Base-by-base conservation (phyloP, 2,329 filamentous ascomycete genomes). In the Didymellaceae sp. region DNA sequence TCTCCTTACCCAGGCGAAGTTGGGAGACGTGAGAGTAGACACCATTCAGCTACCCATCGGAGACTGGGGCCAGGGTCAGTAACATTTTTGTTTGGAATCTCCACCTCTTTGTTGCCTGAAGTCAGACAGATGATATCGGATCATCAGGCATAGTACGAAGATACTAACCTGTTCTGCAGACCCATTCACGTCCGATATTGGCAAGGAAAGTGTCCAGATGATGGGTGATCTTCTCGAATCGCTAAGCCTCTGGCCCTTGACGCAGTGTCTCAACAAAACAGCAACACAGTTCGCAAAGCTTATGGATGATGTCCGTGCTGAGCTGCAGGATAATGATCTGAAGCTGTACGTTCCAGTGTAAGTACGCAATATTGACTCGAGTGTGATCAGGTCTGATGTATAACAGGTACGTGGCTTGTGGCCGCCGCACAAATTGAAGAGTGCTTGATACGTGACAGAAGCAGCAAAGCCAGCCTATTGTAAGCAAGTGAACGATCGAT, bases 331-430 rank as follows among this genome's bases (percentile, higher is more conserved):
- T 41, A 35, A 55, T 10, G 66, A 55, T 7, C 28, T 74, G 46
- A 71, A 68, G 40, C 53, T 74, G 3, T 74, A 74, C 45, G 65
- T 74, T 11, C 65, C 69, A 2, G 55, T 74, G 72, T 73, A 54
- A 67, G 70, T 61, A 20, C 13, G 25, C 11, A 3, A 17, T 11
- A 5, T 7, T 17, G 4, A 10, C 11, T 22, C 16, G 22, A 21
- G 25, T 8, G 20, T 37, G 10, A 33, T 24, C 30, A 8, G 16
- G n/a, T 38, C 54, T 65, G 48, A 67, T 46, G 33, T 18, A 46
- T 30, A 20, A 17, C 18, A 68, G 66, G 9, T 69, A 67, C 41
- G 59, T 72, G 39, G 70, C 66, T n/a, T 68, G 63, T 45, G 69
- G 68, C 17, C 66, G 67, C 20, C 65, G 67, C 26, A 65, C 59